Base-by-base conservation (phyloP, 2,329 filamentous ascomycete species). In the Cucurbitaria berberidis region DNA sequence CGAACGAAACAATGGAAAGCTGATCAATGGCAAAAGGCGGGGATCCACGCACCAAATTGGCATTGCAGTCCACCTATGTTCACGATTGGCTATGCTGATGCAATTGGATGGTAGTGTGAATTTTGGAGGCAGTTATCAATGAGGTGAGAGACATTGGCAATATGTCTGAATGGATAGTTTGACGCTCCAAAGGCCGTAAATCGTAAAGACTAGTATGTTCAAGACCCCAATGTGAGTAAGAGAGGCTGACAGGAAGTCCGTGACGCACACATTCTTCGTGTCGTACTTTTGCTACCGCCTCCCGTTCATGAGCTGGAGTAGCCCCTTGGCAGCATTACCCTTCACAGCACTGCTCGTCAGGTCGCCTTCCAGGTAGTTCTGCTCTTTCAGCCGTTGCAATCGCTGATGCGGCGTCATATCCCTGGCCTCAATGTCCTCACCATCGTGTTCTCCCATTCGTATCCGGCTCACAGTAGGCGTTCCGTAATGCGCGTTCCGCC, bases 261-360 rank as follows among this genome's bases (percentile, higher is more conserved):
- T 26, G 9, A n/a, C 2, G 5, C 5, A 15, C 30, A 16, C 8
- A 34, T n/a, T 13, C 5, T 34, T 5, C 11, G 27, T 30, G 11
- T 30, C 9, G 11, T 15, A n/a, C 30, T n/a, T 34, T 16, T 42
- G n/a, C n/a, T n/a, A 42, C 26, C 40, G 22, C 24, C 40, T 21
- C 24, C 18, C 66, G 29, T 59, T 63, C 72, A 70, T 74, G 48
- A 86, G 69, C 55, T 79, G 81, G 55, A 85, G 62, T 60, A 87
- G 64, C 7, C 81, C 83, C 63, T 79, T 81, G 11, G 79, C 82
- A 8, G 82, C 83, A 39, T 78, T 76, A 3, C 78, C 82, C 51
- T 78, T 78, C 32, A 80, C 74, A 16, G 76, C 78, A 65, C 77
- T 81, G 55, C 76, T 81, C 44, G 77, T 77, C 45, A 81, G 58